phyloP scores from a whole-genome alignment of 2,329 filamentous ascomycete species.

The Apiospora pterosperma region DNA sequence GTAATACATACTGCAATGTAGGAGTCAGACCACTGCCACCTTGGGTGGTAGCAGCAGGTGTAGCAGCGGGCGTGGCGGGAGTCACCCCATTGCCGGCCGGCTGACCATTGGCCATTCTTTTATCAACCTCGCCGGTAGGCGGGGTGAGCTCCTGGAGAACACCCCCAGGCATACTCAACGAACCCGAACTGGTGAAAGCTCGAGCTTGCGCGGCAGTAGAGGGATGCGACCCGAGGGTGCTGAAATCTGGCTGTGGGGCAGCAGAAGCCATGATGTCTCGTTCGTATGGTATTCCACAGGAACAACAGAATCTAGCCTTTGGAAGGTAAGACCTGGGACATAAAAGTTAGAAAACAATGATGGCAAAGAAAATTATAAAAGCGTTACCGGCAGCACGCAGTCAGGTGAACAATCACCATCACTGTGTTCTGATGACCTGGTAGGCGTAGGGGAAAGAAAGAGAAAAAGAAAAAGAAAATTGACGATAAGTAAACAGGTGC shows the following conservation, averaged over 20 bases:
- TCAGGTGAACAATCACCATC: neutral
- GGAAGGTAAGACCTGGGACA: neutral
- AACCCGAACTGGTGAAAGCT: slow-evolving; percentile 89
- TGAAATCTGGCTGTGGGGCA: slow-evolving; percentile 77
- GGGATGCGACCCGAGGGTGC: slow-evolving; percentile 63
- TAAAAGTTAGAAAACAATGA: neutral
- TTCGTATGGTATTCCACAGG: slow-evolving; percentile 23
- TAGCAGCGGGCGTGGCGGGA: slow-evolving; percentile 87
- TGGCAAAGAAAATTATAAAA: neutral
- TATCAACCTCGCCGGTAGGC: slow-evolving; percentile 69
- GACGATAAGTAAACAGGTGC: neutral
- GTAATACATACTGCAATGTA: slow-evolving; percentile 90
- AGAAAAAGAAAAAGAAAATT: neutral
- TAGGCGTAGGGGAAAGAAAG: neutral
- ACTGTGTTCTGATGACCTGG: neutral
- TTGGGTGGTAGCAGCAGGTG: slow-evolving; percentile 71
- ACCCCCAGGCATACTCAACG: slow-evolving; percentile 86
- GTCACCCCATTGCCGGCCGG: slow-evolving; percentile 74
- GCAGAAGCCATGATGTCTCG: slow-evolving; percentile 1
- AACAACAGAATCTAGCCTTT: neutral
- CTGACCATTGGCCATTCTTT: slow-evolving; percentile 46
- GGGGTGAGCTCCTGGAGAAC: slow-evolving; percentile 76
- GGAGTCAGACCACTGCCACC: slow-evolving; percentile 87
- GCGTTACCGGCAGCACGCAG: neutral
- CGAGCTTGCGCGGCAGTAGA: slow-evolving; percentile 89